These are phyloP conservation scores for Diutina catenulata DNA, from an alignment of 1,139 yeast genomes.

Conservation along the genomic window DNA sequence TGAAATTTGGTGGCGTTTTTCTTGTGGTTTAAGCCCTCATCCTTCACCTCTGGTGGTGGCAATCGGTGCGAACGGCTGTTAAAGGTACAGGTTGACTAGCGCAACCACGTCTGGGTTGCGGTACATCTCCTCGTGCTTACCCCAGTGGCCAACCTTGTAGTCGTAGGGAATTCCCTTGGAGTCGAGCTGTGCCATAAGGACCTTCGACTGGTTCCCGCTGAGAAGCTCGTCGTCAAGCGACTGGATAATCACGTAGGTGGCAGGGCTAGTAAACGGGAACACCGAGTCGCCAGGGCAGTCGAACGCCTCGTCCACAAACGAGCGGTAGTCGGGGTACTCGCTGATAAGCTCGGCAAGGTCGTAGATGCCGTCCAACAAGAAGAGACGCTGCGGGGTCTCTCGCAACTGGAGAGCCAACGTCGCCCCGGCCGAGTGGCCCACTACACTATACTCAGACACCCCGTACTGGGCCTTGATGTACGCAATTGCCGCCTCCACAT, in stretches of 20 bases:
- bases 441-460: conserved; percentile 19
- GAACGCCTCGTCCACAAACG: conserved; percentile 35
- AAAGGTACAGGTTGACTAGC: not conserved
- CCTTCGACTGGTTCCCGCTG: conserved; percentile 15
- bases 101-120: conserved; percentile 10
- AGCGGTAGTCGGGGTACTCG: conserved; percentile 33
- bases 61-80: not conserved
- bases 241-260: conserved; percentile 14
- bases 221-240: conserved; percentile 26
- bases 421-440: conserved; percentile 84
- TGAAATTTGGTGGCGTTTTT: not conserved
- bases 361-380: conserved; percentile 41
- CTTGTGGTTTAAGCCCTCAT: not conserved
- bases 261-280: conserved; percentile 11
- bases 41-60: not conserved
- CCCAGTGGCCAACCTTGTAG: conserved; percentile 16
- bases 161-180: conserved; percentile 6
- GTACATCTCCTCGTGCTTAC: conserved; percentile 25
- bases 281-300: conserved; percentile 11
- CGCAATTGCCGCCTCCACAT: conserved; percentile 36
- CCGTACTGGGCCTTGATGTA: conserved; percentile 14
- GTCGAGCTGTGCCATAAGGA: conserved; percentile 12
- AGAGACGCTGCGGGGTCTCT: too few species aligned
- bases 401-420: conserved; percentile 52
- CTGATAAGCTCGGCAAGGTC: conserved; percentile 24